Percentiles rank a stretch among this genome's conserved stretches.
phyloP scores from a whole-genome alignment of 2,329 filamentous ascomycete species.

The Arthrobotrys sphaeroides region DNA sequence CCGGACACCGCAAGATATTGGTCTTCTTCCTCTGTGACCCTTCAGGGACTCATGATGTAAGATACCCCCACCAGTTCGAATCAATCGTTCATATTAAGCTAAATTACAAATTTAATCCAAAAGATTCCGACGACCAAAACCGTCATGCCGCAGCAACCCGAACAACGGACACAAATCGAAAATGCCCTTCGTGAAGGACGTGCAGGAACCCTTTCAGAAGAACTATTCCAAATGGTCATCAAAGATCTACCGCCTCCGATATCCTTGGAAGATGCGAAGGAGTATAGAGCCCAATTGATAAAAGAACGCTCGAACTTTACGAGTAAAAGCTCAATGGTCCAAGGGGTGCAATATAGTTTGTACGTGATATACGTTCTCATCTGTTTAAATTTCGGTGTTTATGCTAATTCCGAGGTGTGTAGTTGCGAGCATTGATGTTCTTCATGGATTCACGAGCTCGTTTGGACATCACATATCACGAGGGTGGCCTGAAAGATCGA shows the following conservation, averaged over 20 bases:
- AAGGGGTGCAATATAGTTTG: conserved; percentile 17
- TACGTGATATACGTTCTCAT: neutral
- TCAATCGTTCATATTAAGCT: neutral
- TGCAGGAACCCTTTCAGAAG: conserved; percentile 31
- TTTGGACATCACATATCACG: too few species aligned
- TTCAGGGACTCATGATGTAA: neutral
- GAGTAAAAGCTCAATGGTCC: neutral
- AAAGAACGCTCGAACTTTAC: conserved; percentile 59
- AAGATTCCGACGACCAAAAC: conserved; percentile 8
- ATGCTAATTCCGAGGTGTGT: neutral
- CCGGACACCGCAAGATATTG: conserved; percentile 28
- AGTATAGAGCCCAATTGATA: conserved; percentile 61
- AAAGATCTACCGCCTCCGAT: conserved; percentile 56
- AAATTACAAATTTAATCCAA: neutral
- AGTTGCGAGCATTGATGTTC: neutral
- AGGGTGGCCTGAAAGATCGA: too few species aligned
- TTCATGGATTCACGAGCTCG: neutral
- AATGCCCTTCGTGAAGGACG: neutral
- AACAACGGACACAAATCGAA: neutral
- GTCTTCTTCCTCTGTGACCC: conserved; percentile 57
- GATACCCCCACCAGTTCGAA: neutral
- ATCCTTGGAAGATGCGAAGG: conserved; percentile 60
- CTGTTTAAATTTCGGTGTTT: neutral
- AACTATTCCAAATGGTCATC: conserved; percentile 53
- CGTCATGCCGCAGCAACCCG: conserved; percentile 5